Conservation (phyloP, 371 early-diverging fungal species). For the Sporodiniella umbellata region DNA sequence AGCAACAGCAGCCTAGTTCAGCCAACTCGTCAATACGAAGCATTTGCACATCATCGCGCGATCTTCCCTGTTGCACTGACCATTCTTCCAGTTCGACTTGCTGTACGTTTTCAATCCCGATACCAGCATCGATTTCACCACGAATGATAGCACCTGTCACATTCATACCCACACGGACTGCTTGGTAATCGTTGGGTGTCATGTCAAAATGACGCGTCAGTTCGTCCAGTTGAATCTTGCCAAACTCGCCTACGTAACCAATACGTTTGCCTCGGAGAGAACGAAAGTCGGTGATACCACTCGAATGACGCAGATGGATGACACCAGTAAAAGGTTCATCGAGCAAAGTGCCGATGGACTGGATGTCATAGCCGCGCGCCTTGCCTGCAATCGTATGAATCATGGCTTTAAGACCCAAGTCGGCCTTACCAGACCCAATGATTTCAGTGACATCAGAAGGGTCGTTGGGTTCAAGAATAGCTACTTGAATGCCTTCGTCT, state of each 20-base stretch:
- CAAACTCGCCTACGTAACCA: constrained; percentile 67
- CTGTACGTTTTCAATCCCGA: constrained; percentile 69
- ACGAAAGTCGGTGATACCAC: constrained; percentile 60
- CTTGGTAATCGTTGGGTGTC: constrained; percentile 57
- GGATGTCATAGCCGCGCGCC: constrained; percentile 64
- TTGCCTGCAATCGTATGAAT: constrained; percentile 71
- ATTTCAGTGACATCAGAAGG: constrained; percentile 67
- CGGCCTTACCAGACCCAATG: constrained; percentile 62
- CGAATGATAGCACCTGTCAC: constrained; percentile 59
- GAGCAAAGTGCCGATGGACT: constrained; percentile 62
- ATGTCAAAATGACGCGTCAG: constrained; percentile 58
- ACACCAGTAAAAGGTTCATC: constrained; percentile 71
- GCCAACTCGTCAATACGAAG: constrained; percentile 68
- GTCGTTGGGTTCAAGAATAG: constrained; percentile 64
- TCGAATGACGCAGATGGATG: constrained; percentile 50
- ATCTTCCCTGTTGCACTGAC: constrained; percentile 51
- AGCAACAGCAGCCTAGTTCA: constrained; percentile 66
- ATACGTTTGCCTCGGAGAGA: constrained; percentile 57
- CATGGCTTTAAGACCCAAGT: constrained; percentile 69
- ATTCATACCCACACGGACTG: constrained; percentile 70
- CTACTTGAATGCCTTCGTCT: constrained; percentile 60
- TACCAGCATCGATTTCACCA: constrained; percentile 66
- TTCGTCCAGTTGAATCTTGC: constrained; percentile 66
- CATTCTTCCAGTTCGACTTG: constrained; percentile 69
- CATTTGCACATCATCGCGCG: constrained; percentile 57